Base-by-base conservation (phyloP, 1,284 basidiomycete genomes). In the Pseudozyma sp. region DNA sequence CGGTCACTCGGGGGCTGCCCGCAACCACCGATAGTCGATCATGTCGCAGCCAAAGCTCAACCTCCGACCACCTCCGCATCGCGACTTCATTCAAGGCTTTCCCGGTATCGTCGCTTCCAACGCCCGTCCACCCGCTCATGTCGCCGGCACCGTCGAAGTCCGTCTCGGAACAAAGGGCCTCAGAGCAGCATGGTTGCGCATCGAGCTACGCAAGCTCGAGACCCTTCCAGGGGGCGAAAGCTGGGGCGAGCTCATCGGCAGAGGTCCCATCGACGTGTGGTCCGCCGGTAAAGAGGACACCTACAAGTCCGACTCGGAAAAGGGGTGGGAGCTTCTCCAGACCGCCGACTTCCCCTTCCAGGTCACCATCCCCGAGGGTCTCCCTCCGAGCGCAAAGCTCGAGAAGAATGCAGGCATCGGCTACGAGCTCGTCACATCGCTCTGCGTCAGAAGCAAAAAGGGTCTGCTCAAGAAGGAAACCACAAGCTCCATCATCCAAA, bases 201-300 rank as follows among this genome's bases (percentile, higher is more conserved):
- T 84, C 57, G 82, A 84, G 52, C 75, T 84, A 46, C 68, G 80
- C 61, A 84, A 84, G 69, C 67, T 79, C 17, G 82, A 84, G 51
- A 78, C 76, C 11, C 59, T 83, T 1, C 76, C 81, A 6, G 69
- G 73, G 9, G 81, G 81, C 14, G 80, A 83, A 55, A 75, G 73
- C 50, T 84, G 81, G 81, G 81, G 76, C 0, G 82, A 84, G 50
- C 71, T 83, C 16, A 83, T 84, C 46, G 82, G 82, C 2, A 55
- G 55, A 50, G 82, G 79, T 9, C 82, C 82, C 16, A 77, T 81
- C 46, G 80, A 81, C 29, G 78, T 82, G 11, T 83, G 81, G 80
- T 58, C 57, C 3, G 81, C 80, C 19, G 54, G 56, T 29, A 61
- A 61, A 48, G 54, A 65, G 19, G 68, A 63, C 24, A 51, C 62